Evolutionary conservation across 306 rosid genomes (phyloP), one percentile per base, ranked within the genome.

Genomic region (Phaseolus lunatus): DNA sequence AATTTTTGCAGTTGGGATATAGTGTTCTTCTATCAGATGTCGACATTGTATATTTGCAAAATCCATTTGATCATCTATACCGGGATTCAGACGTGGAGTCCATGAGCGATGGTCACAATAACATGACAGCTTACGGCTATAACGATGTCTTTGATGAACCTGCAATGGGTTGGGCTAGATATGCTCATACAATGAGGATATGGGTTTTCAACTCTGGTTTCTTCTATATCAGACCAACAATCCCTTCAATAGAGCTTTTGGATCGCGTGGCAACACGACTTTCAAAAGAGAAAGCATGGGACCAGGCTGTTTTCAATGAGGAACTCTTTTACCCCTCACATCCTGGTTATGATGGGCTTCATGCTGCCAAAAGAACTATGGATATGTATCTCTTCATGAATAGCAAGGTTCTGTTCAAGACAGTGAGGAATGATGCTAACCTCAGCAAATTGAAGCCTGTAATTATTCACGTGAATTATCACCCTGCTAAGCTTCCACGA

Each of bases 121-220:
- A 94, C 79, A 82, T 7, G 73, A 94, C 98, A 50, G 94, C 96
- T 67, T 94, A 94, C 47, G 98, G 97, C 57, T 92, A 39, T 31
- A 84, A 92, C 3, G 84, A 94, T 78, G 98, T 92, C 50, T 92
- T 87, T 54, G 92, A 90, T 26, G 98, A 94, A 69, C 92, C 88
- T 39, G 58, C 85, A 5, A 94, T 94, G 98, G 97, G 98, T 27
- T 94, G 98, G 98, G 94, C 97, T 33, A 87, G 97, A 54, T 92
- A 37, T 54, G 97, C 97, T 13, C 97, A 92, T 69, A 94, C 98
- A 0, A 92, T 92, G 97, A 83, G 97, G 70, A 88, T 90, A n/a
- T 94, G 98, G 98, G 98, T 92, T 70, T 90, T 39, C 76, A 94
- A 94, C 90, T 94, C 97, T 2, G 98, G 98, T 72, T 94, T 94